phyloP scores from a whole-genome alignment of 1,284 basidiomycete genomes.

The Termitomyces sp. region DNA sequence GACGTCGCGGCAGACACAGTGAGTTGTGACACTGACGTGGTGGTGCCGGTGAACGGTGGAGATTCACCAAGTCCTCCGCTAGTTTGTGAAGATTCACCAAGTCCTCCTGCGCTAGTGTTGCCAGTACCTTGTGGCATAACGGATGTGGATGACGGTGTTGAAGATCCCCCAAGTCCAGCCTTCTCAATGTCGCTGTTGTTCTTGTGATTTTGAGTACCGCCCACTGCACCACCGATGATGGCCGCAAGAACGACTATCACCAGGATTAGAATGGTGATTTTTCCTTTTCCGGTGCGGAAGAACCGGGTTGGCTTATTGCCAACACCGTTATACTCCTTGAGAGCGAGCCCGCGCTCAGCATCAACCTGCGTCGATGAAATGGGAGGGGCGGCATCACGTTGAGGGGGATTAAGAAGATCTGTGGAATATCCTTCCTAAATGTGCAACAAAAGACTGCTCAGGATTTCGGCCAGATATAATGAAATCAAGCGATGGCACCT shows the following conservation, averaged over 20 bases:
- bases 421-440: slow-evolving; percentile 49
- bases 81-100: too few species aligned
- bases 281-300: slow-evolving; percentile 30
- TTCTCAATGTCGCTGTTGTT: slow-evolving; percentile 3
- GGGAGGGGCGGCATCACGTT: slow-evolving; percentile 16
- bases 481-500: slow-evolving; percentile 26
- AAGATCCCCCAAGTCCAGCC: too few species aligned
- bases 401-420: slow-evolving; percentile 33
- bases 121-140: too few species aligned
- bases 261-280: slow-evolving; percentile 30
- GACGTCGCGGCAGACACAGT: too few species aligned
- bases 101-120: too few species aligned
- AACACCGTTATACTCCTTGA: slow-evolving; percentile 6
- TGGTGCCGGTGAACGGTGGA: too few species aligned
- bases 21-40: too few species aligned
- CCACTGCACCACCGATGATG: slow-evolving; percentile 58
- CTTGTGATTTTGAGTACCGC: slow-evolving; percentile 34
- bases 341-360: slow-evolving; percentile 13
- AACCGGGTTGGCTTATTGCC: slow-evolving; percentile 18
- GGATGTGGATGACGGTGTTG: neutral
- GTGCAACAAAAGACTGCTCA: neutral
- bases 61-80: too few species aligned
- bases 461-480: neutral
- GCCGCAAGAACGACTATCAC: slow-evolving; percentile 42
- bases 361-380: slow-evolving; percentile 11